phyloP scores from a whole-genome alignment of 345 rosid genomes.

The Corymbia maculata region DNA sequence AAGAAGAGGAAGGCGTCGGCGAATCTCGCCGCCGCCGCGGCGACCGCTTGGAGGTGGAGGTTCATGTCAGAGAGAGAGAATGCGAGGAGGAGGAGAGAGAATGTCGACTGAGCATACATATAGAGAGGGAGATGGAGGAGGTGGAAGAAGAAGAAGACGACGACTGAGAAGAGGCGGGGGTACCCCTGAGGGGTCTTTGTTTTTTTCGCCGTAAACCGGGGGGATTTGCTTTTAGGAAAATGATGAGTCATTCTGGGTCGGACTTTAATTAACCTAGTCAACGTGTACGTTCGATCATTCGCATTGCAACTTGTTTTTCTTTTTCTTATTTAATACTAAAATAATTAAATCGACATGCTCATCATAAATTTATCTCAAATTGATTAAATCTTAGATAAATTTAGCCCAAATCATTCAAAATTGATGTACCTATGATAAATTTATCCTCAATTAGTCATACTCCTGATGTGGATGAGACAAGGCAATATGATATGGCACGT shows the following conservation, averaged over 20 bases:
- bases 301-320: too few species aligned
- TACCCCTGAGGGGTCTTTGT: too few species aligned
- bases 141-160: background rate
- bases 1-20: constrained; percentile 11
- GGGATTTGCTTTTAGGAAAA: background rate
- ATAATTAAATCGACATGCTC: too few species aligned
- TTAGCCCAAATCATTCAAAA: rapidly evolving
- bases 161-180: background rate
- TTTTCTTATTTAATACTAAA: too few species aligned
- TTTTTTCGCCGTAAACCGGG: background rate
- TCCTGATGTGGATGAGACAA: background rate
- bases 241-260: rapidly evolving
- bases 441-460: too few species aligned
- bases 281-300: rapidly evolving
- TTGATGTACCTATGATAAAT: too few species aligned
- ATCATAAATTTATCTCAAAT: background rate
- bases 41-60: background rate
- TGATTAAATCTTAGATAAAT: rapidly evolving
- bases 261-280: background rate
- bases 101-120: background rate
- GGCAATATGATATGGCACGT: too few species aligned
- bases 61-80: constrained; percentile 3
- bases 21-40: constrained; percentile 24
- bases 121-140: background rate
- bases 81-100: background rate